Evolutionary conservation across 2,329 filamentous ascomycete species (phyloP), one percentile per base, ranked within the genome.

Genomic region (Escovopsis sp.): DNA sequence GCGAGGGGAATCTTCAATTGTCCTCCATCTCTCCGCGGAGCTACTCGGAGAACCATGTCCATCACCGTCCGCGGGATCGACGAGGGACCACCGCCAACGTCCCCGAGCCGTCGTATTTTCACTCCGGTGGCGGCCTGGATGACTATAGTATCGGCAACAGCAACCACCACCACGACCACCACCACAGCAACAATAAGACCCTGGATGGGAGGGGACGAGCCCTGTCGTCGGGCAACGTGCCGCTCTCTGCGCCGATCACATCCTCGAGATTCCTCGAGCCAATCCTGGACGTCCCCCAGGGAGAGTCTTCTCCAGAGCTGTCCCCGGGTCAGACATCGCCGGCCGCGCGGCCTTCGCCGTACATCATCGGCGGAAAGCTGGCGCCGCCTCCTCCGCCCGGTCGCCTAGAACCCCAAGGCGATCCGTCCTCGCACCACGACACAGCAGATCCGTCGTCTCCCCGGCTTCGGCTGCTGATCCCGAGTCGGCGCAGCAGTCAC

Each of bases 1-100:
- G 77, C 43, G 82, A 85, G 37, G 74, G 82, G 49, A 90, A 84
- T 43, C 72, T 82, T 18, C 75, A 77, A 46, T 69, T 80, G 14
- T 71, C 76, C 30, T 71, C 76, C 2, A 76, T 93, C 41, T 68
- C 76, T 43, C 58, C 75, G 17, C 70, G 80, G 40, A 73, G 78
- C 46, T 55, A 60, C 28, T 63, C 62, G 0, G 52, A 57, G 9
- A 42, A 52, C 30, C 48, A 55, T 17, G 25, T 55, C 13, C 41
- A 39, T 18, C 38, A 41, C 4, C n/a, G n/a, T n/a, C 21, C 6
- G 21, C 41, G 45, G 16, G 40, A 35, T 5, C 46, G 54, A 10
- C 45, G 52, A 17, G 48, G 47, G 13, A 53, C 55, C 4, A 47
- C 48, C 7, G 46, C 43, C 15, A 45, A 44, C n/a, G 34, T 48